Conservation (phyloP, 148 eudicot genomes). For the Spergularia bocconei region DNA sequence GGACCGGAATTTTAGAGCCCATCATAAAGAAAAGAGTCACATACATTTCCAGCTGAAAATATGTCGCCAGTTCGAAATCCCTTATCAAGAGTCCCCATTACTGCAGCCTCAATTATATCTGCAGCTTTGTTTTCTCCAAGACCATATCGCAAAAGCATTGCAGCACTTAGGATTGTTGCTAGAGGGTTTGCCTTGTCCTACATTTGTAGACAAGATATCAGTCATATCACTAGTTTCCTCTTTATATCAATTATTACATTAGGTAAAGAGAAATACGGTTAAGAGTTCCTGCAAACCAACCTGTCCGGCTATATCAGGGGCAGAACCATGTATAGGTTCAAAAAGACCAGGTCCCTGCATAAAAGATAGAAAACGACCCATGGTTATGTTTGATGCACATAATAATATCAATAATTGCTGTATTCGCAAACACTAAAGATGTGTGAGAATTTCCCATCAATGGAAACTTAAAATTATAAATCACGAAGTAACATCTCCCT, state of each 20-base stretch:
- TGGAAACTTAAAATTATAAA: neutral
- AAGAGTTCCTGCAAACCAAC: conserved; percentile 32
- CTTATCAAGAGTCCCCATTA: conserved; percentile 62
- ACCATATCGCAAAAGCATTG: conserved; percentile 93
- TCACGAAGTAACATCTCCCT: conserved; percentile 16
- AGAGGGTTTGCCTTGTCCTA: conserved; percentile 96
- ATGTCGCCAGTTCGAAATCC: conserved; percentile 94
- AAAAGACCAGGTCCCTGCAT: conserved; percentile 90
- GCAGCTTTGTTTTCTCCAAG: conserved; percentile 89
- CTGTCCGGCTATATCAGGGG: conserved; percentile 98
- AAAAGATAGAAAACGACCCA: conserved; percentile 5
- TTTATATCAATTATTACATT: conserved; percentile 1
- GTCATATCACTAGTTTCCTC: conserved; percentile 1
- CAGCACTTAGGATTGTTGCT: conserved; percentile 88
- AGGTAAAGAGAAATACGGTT: conserved; percentile 3
- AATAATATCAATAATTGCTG: neutral
- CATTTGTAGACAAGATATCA: conserved; percentile 6
- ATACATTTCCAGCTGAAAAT: conserved; percentile 68
- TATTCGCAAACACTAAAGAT: neutral
- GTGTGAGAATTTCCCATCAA: conserved; percentile 2
- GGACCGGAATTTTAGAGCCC: neutral
- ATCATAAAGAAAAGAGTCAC: conserved; percentile 5
- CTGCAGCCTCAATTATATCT: conserved; percentile 77
- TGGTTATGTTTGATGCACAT: neutral
- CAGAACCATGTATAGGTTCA: conserved; percentile 99